These are phyloP conservation scores for Fusarium kyushuense DNA, from an alignment of 2,329 filamentous ascomycete genomes.

Conservation along the genomic window DNA sequence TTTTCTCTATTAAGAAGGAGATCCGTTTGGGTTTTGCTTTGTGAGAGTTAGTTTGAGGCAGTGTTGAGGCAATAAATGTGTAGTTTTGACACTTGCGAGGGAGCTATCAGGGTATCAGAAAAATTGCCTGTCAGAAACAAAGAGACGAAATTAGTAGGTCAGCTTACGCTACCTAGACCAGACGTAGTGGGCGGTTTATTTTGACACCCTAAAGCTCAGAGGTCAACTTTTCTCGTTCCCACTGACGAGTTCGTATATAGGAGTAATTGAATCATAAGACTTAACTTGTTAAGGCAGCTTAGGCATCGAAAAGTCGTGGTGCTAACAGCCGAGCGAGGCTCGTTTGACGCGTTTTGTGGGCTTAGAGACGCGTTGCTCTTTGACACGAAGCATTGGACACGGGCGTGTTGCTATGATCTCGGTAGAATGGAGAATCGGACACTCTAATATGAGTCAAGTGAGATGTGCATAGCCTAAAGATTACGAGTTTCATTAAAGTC, in stretches of 20 bases:
- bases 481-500: neutral
- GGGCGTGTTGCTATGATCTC: neutral
- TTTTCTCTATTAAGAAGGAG: slow-evolving; percentile 17
- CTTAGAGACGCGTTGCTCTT: neutral
- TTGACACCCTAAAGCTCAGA: no score
- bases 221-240: no score
- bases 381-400: no score
- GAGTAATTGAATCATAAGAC: neutral
- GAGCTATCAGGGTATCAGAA: neutral
- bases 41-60: slow-evolving; percentile 8
- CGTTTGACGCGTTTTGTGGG: neutral
- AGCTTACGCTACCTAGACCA: no score
- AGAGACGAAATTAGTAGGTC: no score
- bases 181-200: no score
- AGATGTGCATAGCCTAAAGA: neutral
- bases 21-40: slow-evolving; percentile 1
- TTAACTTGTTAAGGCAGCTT: neutral
- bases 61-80: slow-evolving; percentile 13
- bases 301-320: neutral
- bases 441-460: neutral
- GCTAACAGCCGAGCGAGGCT: neutral
- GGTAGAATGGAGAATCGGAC: neutral
- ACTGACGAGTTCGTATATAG: neutral
- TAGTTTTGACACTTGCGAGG: neutral
- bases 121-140: no score